These are phyloP conservation scores for Colletotrichum camelliae DNA, from an alignment of 2,329 filamentous ascomycete species.

Conservation along the genomic window DNA sequence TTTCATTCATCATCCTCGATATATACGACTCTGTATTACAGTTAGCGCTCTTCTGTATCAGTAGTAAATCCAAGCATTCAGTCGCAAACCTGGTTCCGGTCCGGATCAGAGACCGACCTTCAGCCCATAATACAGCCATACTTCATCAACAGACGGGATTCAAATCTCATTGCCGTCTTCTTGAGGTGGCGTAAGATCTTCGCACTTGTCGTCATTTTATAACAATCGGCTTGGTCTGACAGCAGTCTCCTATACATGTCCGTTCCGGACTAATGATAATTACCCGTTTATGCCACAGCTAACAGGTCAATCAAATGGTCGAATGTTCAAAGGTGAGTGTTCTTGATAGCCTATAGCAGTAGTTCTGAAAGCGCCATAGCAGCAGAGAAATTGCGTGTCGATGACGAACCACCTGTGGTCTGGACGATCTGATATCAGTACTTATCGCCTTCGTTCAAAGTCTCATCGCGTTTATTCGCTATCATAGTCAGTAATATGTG, in stretches of 20 bases:
- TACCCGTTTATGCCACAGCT: fast-evolving
- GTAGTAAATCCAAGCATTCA: background rate
- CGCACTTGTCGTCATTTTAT: background rate
- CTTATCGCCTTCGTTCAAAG: background rate
- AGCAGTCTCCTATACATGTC: background rate
- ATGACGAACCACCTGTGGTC: background rate
- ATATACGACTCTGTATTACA: background rate
- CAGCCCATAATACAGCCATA: background rate
- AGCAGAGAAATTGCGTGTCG: fast-evolving
- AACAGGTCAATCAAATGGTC: background rate
- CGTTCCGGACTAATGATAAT: background rate
- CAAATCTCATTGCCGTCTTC: background rate
- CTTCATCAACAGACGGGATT: too few species aligned
- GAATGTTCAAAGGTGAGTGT: too few species aligned
- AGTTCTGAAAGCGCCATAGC: fast-evolving
- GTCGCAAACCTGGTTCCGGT: fast-evolving
- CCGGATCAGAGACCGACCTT: background rate
- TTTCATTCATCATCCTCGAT: fast-evolving
- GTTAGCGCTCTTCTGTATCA: fast-evolving
- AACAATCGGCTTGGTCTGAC: fast-evolving
- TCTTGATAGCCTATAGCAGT: too few species aligned
- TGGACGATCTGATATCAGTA: fast-evolving
- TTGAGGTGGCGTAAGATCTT: fast-evolving
- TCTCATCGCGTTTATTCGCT: background rate
- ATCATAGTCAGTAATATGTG: background rate